These are phyloP conservation scores for Eimeria sp. DNA, from an alignment of 169 alveolate genomes.

Conservation along the genomic window DNA sequence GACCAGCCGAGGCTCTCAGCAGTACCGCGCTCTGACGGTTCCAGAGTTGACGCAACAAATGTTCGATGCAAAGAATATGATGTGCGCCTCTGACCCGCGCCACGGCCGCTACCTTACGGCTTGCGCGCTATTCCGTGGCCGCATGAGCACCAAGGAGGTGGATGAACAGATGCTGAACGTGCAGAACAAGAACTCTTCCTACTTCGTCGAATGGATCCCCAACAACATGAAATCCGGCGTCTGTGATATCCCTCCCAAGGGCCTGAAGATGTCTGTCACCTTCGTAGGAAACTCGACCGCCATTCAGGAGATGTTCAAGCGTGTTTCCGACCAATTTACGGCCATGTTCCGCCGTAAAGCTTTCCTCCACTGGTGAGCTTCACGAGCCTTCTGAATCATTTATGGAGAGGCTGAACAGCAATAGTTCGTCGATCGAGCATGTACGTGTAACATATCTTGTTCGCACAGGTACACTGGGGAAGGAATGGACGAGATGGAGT, in stretches of 20 bases:
- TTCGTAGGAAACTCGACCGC: constrained; percentile 99
- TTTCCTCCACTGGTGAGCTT: constrained; percentile 98
- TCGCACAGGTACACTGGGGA: constrained; percentile 87
- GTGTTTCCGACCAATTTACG: constrained; percentile 99
- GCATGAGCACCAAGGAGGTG: constrained; percentile 99
- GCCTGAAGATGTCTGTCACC: constrained; percentile 98
- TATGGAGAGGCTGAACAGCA: not conserved
- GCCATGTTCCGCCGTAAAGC: constrained; percentile 99
- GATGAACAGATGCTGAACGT: constrained; percentile 99
- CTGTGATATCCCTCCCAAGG: constrained; percentile 99
- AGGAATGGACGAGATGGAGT: constrained; percentile 99
- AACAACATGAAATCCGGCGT: constrained; percentile 98
- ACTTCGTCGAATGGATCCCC: constrained; percentile 99
- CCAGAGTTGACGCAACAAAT: constrained; percentile 98
- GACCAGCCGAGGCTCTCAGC: constrained; percentile 99
- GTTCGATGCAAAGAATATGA: constrained; percentile 99
- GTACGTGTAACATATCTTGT: too few relatives aligned
- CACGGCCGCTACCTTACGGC: constrained; percentile 99
- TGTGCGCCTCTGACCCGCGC: constrained; percentile 99
- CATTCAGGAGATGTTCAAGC: constrained; percentile 98
- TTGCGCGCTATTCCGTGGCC: constrained; percentile 99
- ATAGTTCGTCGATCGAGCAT: not conserved
- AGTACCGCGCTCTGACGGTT: constrained; percentile 99
- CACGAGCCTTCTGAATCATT: too few relatives aligned
- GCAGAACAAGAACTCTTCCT: constrained; percentile 98